These are phyloP conservation scores for Earliella scabrosa DNA, from an alignment of 1,284 basidiomycete genomes.

Conservation along the genomic window DNA sequence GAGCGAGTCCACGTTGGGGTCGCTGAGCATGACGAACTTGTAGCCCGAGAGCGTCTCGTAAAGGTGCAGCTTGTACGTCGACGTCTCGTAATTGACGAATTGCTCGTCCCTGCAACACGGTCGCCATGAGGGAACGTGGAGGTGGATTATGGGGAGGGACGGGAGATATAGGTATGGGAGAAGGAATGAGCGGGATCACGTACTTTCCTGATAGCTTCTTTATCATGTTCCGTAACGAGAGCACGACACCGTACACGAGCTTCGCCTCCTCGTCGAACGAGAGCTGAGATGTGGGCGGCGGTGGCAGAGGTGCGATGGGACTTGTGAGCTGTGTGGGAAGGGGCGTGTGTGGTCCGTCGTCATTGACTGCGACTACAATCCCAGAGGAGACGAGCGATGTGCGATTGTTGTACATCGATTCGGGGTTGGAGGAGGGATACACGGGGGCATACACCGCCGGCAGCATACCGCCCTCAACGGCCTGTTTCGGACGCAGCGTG, in stretches of 20 bases:
- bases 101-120: constrained; percentile 76
- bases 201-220: constrained; percentile 91
- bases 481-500: constrained; percentile 71
- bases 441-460: constrained; percentile 76
- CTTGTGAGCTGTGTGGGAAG: constrained; percentile 41
- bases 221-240: constrained; percentile 93
- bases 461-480: constrained; percentile 71
- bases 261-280: constrained; percentile 98
- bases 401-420: constrained; percentile 52
- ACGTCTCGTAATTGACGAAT: constrained; percentile 91
- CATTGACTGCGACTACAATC: constrained; percentile 68
- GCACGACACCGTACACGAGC: constrained; percentile 94
- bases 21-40: constrained; percentile 95
- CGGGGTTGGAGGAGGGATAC: constrained; percentile 43
- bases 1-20: constrained; percentile 82
- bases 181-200: constrained; percentile 26
- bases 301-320: constrained; percentile 29
- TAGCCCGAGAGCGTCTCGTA: constrained; percentile 93
- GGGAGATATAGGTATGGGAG: background rate
- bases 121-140: background rate
- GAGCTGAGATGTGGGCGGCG: constrained; percentile 51
- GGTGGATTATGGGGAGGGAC: background rate
- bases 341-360: constrained; percentile 45
- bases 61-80: constrained; percentile 91
- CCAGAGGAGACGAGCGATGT: constrained; percentile 67